A percentile compares a stretch with the other conserved stretches of the same genome.
phyloP scores from a whole-genome alignment of 176 grass and related monocot species.

The Ensete glaucum region DNA sequence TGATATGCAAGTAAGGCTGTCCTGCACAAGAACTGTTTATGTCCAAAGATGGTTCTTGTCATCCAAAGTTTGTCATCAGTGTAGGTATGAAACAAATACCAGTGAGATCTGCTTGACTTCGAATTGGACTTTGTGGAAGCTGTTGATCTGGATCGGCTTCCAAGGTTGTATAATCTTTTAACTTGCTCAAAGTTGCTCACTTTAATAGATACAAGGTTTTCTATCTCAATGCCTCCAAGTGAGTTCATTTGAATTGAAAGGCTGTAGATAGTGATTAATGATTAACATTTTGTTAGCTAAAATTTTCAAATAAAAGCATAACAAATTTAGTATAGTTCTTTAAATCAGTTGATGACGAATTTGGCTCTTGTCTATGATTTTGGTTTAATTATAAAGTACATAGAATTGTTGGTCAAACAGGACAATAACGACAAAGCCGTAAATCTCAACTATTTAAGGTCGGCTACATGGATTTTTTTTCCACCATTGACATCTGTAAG shows the following conservation, averaged over 20 bases:
- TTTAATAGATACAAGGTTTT: conserved; percentile 65
- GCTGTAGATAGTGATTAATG: conserved; percentile 25
- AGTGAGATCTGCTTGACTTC: conserved; percentile 94
- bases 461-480: no score
- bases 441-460: no score
- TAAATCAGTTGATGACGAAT: no score
- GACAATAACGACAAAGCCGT: no score
- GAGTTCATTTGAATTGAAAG: conserved; percentile 74
- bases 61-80: neutral
- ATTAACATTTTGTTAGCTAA: neutral
- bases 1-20: conserved; percentile 86
- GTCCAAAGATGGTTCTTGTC: neutral
- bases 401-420: no score
- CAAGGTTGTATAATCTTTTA: conserved; percentile 73
- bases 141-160: conserved; percentile 68
- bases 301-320: neutral
- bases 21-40: conserved; percentile 25
- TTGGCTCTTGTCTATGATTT: no score
- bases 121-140: conserved; percentile 83
- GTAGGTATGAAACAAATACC: conserved; percentile 41
- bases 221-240: conserved; percentile 68
- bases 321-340: no score
- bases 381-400: no score
- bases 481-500: no score
- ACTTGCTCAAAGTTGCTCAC: conserved; percentile 79